A percentile compares a stretch with the other conserved stretches of the same genome.
Evolutionary conservation across 75 land plant genomes (phyloP).

Genomic region (Gnetum montanum): DNA sequence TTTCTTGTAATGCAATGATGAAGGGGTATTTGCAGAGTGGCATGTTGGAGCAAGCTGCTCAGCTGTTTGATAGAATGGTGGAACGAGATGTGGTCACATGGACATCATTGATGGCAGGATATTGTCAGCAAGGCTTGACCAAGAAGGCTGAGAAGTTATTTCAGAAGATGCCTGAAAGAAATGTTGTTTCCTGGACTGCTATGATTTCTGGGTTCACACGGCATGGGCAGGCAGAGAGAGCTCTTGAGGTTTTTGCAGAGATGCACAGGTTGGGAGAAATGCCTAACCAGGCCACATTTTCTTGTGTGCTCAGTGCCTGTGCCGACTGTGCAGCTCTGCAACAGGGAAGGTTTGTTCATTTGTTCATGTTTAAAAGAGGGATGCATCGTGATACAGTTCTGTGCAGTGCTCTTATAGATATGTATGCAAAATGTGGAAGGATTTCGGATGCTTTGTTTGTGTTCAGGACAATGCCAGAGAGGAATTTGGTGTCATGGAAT

Average conservation of each 20-base stretch:
- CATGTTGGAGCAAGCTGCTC: slow-evolving; percentile 10
- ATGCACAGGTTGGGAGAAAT: slow-evolving; percentile 27
- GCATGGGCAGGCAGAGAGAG: slow-evolving; percentile 18
- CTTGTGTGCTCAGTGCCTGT: slow-evolving; percentile 34
- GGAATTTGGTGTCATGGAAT: slow-evolving; percentile 35
- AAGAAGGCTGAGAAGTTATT: slow-evolving; percentile 35
- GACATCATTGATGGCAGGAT: slow-evolving; percentile 40
- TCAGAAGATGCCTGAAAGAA: slow-evolving; percentile 13
- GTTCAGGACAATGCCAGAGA: slow-evolving; percentile 16
- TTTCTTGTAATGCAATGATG: slow-evolving; percentile 53
- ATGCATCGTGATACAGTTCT: background rate
- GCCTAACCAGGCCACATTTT: slow-evolving; percentile 43
- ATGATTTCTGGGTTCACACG: slow-evolving; percentile 52
- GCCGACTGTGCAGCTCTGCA: slow-evolving; percentile 30
- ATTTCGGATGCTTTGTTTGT: slow-evolving; percentile 23
- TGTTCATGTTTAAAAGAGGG: background rate
- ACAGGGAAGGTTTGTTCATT: slow-evolving; percentile 14
- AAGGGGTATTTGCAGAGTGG: slow-evolving; percentile 43
- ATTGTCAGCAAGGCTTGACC: slow-evolving; percentile 18
- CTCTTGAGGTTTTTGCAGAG: slow-evolving; percentile 22
- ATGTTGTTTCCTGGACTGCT: slow-evolving; percentile 57
- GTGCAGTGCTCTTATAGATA: slow-evolving; percentile 24
- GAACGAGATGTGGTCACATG: slow-evolving; percentile 41
- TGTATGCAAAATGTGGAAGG: slow-evolving; percentile 21
- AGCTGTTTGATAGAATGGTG: slow-evolving; percentile 23